Evolutionary conservation across 2,329 filamentous ascomycete species (phyloP), one percentile per base, ranked within the genome.

Genomic region (Anthostomella pinea): DNA sequence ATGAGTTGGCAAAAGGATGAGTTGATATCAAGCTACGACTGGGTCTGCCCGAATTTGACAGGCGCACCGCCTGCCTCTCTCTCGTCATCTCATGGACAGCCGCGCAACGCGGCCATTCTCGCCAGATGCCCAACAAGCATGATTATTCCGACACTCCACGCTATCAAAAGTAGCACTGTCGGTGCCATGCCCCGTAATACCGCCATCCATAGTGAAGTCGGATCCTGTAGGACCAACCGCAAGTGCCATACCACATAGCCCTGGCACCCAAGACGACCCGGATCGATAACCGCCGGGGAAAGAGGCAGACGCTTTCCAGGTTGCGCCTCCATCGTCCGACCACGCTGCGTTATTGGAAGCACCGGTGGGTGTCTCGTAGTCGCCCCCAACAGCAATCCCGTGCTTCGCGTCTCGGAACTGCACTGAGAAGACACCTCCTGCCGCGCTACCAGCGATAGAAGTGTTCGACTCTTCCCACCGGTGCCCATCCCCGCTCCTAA

Each of bases 161-260:
- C 54, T 57, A 22, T 63, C 58, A 25, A 61, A 58, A 8, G 54
- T 53, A 5, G 56, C 53, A 33, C 49, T 48, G 27, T 59, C 50
- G 30, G 61, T 60, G 1, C 23, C 38, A 16, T 41, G 38, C 58
- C 59, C 62, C 5, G 49, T 56, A 28, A 31, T 40, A 1, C 58
- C 59, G 1, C 48, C 48, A 30, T 62, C 59, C 6, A 56, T 14
- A 5, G 52, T 60, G 20, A 56, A 27, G 20, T 63, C 59, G 3
- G 56, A 60, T 5, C 58, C 58, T 6, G 53, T 58, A 6, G 59
- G 57, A 1, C 58, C 58, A 9, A 61, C 58, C 1, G 59, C 56
- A n/a, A 62, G 24, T 5, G 58, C 58, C 3, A 49, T 35, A 10
- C 35, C 37, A 15, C 43, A 53, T 1, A 45, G 26, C 1, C 54